Conservation (phyloP, 176 grass and related monocot species). For the Phoenix roebelenii region DNA sequence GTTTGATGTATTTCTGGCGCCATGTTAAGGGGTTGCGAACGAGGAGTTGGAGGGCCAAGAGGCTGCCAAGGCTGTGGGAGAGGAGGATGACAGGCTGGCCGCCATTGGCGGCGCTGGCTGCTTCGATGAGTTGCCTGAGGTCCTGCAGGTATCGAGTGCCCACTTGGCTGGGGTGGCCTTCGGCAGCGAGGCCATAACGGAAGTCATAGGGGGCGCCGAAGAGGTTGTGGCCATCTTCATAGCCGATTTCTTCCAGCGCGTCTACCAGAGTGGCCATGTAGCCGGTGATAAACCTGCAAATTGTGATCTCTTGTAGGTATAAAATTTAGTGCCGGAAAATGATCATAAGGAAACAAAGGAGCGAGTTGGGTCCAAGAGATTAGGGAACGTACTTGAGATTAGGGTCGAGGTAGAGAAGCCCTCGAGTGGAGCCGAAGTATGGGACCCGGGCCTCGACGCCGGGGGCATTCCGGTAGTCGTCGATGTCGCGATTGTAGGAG, state of each 20-base stretch:
- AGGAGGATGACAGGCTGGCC: constrained; percentile 50
- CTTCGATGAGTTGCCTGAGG: constrained; percentile 47
- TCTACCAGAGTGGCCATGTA: constrained; percentile 59
- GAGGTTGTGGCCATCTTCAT: constrained; percentile 50
- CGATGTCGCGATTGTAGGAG: constrained; percentile 34
- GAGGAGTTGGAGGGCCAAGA: constrained; percentile 63
- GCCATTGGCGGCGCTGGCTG: constrained; percentile 31
- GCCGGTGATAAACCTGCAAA: constrained; percentile 41
- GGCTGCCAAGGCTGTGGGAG: constrained; percentile 68
- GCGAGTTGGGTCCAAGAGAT: too few relatives aligned
- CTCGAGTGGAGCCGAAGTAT: constrained; percentile 49
- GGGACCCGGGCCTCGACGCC: constrained; percentile 58
- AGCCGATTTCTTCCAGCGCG: constrained; percentile 56
- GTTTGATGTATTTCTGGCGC: constrained; percentile 45
- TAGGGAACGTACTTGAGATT: constrained; percentile 37
- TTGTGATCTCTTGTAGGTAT: too few relatives aligned
- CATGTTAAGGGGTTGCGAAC: constrained; percentile 30
- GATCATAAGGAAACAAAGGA: too few relatives aligned
- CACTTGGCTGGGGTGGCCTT: constrained; percentile 46
- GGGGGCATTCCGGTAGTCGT: constrained; percentile 70
- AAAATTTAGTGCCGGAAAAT: too few relatives aligned
- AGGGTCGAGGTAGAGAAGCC: constrained; percentile 61
- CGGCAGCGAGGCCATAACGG: constrained; percentile 59
- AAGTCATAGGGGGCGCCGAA: constrained; percentile 89
- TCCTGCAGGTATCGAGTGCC: constrained; percentile 48